These are phyloP conservation scores for Ramularia collo-cygni DNA, from an alignment of 2,329 filamentous ascomycete species.

Conservation along the genomic window DNA sequence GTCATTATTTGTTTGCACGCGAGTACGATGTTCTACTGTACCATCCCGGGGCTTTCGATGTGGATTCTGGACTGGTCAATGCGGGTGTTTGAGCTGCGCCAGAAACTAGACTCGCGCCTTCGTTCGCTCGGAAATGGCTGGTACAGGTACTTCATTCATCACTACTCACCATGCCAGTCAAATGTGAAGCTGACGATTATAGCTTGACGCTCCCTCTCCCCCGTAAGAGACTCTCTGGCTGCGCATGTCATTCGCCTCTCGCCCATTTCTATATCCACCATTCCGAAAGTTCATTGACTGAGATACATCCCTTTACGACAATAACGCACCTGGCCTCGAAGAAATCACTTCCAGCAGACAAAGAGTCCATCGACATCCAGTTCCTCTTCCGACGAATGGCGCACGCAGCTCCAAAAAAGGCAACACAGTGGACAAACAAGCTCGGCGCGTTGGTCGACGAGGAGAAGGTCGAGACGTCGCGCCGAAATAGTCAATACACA, in stretches of 20 bases:
- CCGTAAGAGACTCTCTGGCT: slow-evolving; percentile 9
- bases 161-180: background rate
- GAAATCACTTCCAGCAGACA: slow-evolving; percentile 1
- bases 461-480: background rate
- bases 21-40: slow-evolving; percentile 16
- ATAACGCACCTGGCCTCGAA: slow-evolving; percentile 10
- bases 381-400: slow-evolving; percentile 1
- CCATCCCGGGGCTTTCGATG: slow-evolving; percentile 12
- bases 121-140: slow-evolving; percentile 9
- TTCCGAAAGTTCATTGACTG: slow-evolving; percentile 4
- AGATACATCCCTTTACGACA: slow-evolving; percentile 13
- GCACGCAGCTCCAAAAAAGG: slow-evolving; percentile 1
- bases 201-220: slow-evolving; percentile 10
- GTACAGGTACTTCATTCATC: slow-evolving; percentile 5
- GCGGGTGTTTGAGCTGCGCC: slow-evolving; percentile 7
- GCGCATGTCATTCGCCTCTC: slow-evolving; percentile 10
- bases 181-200: slow-evolving; percentile 1
- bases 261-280: slow-evolving; percentile 15
- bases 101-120: slow-evolving; percentile 7
- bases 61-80: slow-evolving; percentile 14
- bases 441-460: background rate
- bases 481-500: background rate
- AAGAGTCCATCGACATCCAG: background rate
- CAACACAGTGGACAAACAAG: background rate
- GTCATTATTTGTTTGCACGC: slow-evolving; percentile 15